A percentile compares a stretch with the other conserved stretches of the same genome.
phyloP scores from a whole-genome alignment of 352 stramenopile genomes.

The Globisporangium recalcitrans region DNA sequence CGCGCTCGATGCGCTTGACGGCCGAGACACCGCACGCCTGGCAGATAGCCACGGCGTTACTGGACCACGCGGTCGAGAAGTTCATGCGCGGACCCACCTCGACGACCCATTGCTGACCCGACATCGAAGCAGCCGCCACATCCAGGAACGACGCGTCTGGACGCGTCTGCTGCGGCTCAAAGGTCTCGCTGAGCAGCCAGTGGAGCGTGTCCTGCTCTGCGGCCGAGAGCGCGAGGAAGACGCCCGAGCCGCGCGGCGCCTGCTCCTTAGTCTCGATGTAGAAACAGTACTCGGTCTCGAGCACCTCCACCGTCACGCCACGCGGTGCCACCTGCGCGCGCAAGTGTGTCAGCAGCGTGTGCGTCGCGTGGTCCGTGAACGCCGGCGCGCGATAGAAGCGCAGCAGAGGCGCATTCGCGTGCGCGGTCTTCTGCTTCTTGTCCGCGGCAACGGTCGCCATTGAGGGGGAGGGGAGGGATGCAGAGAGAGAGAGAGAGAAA shows the following conservation, averaged over 20 bases:
- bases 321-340: conserved; percentile 22
- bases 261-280: conserved; percentile 87
- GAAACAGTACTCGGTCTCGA: conserved; percentile 96
- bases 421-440: conserved; percentile 69
- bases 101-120: conserved; percentile 63
- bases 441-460: conserved; percentile 22
- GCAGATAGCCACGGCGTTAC: conserved; percentile 97
- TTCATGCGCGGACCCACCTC: conserved; percentile 98
- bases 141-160: conserved; percentile 50
- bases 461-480: background rate
- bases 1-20: conserved; percentile 93
- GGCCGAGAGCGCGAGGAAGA: conserved; percentile 28
- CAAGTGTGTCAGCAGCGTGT: conserved; percentile 44
- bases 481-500: background rate
- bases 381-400: conserved; percentile 76
- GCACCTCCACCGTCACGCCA: conserved; percentile 32
- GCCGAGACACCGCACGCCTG: conserved; percentile 86
- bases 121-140: conserved; percentile 5
- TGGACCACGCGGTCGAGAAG: conserved; percentile 98
- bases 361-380: conserved; percentile 59
- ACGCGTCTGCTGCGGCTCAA: conserved; percentile 87
- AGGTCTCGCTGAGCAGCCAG: conserved; percentile 97
- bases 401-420: conserved; percentile 37
- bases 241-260: conserved; percentile 16
- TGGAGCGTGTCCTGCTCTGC: conserved; percentile 77